Evolutionary conservation across 441 rosid genomes (phyloP), one percentile per base, ranked within the genome.

Genomic region (Eruca vesicaria): DNA sequence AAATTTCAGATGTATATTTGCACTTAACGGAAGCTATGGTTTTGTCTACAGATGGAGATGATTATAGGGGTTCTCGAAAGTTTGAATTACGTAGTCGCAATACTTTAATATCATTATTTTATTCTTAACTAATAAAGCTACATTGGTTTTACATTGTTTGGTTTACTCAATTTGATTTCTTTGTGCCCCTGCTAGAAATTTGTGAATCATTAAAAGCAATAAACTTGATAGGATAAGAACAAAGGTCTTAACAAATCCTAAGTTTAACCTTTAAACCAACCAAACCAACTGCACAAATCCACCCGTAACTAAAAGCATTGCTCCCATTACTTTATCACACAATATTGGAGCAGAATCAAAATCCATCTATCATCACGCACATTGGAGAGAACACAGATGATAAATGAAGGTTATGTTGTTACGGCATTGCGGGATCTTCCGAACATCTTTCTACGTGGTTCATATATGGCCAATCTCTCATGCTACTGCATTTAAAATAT

Each of bases 381-480:
- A 41, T 31, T 43, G 23, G 63, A 33, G 43, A 67, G 33, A 52
- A 29, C 6, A 21, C 43, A 45, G 12, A 59, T 63, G 69, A 53
- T 38, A 28, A 36, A 68, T 18, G 31, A 60, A 48, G 64, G 21
- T 72, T 70, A 83, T 26, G 80, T 73, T 53, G 85, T 84, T 36
- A 87, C 77, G 29, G 97, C 81, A 94, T 90, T 8, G 92, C 78
- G 7, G 98, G 88, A 36, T 94, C 97, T 76, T 90, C 98, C 80
- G 92, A 66, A 86, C 91, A 86, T 82, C 99, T 92, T 83, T 94
- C 99, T 26, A 94, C 98, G 45, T 94, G 98, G 82, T 94, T 94
- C 91, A 97, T 92, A 12, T 97, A 97, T 23, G 97, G 97, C 77
- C 98, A 94, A 35, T 97, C 98, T 85, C 98, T 89, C 86, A 89